Percentiles rank a stretch among this genome's conserved stretches.
phyloP scores from a whole-genome alignment of 345 rosid species.

The Erysimum cheiranthoides region DNA sequence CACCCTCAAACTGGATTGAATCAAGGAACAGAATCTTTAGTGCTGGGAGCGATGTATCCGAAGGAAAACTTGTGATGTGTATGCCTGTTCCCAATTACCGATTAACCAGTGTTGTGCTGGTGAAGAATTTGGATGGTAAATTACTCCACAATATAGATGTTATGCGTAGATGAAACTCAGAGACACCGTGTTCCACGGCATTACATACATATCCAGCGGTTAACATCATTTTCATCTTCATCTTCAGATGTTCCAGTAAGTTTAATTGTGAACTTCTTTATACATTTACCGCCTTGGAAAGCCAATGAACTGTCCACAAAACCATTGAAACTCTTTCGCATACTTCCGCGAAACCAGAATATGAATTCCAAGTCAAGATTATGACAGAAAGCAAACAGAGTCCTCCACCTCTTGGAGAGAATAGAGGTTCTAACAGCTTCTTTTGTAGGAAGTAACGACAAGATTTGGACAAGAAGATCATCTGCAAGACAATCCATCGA shows the following conservation, averaged over 20 bases:
- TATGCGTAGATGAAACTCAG: not conserved
- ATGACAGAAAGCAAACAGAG: not conserved
- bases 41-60: not conserved
- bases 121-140: not conserved
- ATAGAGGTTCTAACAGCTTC: constrained; percentile 16
- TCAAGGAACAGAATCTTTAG: not conserved
- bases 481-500: not conserved
- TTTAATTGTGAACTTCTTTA: not conserved
- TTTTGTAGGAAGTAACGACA: constrained; percentile 1
- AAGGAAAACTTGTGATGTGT: accelerated
- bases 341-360: too few relatives aligned
- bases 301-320: not conserved
- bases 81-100: not conserved
- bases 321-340: not conserved
- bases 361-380: constrained; percentile 10
- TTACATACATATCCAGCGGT: not conserved
- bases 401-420: constrained; percentile 28
- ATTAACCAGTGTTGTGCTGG: not conserved
- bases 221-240: not conserved
- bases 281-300: not conserved
- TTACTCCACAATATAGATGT: too few relatives aligned
- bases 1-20: not conserved
- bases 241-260: not conserved
- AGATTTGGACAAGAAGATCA: not conserved
- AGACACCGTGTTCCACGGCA: too few relatives aligned